phyloP scores from a whole-genome alignment of 2,329 filamentous ascomycete species.

The Tolypocladium sp. region DNA sequence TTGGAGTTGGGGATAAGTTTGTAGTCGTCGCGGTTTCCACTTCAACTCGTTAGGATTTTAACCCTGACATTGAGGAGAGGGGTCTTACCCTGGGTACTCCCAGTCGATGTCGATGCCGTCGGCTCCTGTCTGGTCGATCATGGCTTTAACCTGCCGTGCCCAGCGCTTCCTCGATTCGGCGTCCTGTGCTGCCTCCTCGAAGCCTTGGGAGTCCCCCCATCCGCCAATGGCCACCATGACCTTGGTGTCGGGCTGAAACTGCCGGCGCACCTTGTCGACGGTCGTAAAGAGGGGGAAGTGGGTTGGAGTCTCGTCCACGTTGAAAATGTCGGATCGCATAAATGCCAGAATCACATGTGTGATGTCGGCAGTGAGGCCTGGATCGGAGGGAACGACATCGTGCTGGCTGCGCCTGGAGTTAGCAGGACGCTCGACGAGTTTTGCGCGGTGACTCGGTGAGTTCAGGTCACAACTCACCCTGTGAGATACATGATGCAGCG shows the following conservation, averaged over 20 bases:
- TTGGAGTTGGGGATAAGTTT: conserved; percentile 51
- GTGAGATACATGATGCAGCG: conserved; percentile 41
- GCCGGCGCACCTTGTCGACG: conserved; percentile 34
- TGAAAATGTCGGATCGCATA: conserved; percentile 44
- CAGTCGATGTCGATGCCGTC: conserved; percentile 61
- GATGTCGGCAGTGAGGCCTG: conserved; percentile 29
- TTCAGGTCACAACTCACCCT: conserved; percentile 23
- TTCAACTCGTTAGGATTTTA: conserved; percentile 9
- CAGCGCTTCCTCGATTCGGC: conserved; percentile 45
- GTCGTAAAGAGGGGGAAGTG: conserved; percentile 45
- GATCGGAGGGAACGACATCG: conserved; percentile 26
- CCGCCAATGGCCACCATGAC: conserved; percentile 65
- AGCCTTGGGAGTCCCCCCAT: conserved; percentile 62
- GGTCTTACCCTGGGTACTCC: conserved; percentile 45
- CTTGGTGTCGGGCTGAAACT: conserved; percentile 45
- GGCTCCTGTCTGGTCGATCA: conserved; percentile 52
- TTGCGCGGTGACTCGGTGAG: not conserved
- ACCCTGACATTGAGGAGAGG: not conserved
- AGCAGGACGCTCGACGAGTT: not conserved
- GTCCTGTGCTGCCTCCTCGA: conserved; percentile 45
- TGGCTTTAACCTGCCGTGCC: conserved; percentile 52
- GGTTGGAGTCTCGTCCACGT: conserved; percentile 23
- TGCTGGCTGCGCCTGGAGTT: conserved; percentile 32
- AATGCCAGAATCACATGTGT: conserved; percentile 52
- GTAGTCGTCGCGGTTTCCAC: conserved; percentile 64